These are phyloP conservation scores for Tritrichomonas foetus DNA, from an alignment of 208 protist species.

Conservation along the genomic window DNA sequence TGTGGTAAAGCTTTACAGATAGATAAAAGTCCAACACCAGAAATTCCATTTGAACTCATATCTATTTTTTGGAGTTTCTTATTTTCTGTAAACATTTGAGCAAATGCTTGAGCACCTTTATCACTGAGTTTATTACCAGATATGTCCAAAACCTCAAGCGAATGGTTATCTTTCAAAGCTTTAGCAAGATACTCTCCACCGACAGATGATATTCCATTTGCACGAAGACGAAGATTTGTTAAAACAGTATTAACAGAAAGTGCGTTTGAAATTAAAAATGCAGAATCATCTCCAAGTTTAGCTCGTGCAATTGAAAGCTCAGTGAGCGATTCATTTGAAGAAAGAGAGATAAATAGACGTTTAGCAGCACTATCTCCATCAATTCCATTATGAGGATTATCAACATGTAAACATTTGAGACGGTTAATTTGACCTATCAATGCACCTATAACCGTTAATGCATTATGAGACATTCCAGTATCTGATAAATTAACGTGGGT, in stretches of 20 bases:
- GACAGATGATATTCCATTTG: neutral
- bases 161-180: neutral
- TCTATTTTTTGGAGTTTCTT: neutral
- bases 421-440: neutral
- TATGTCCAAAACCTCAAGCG: neutral
- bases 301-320: neutral
- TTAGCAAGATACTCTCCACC: neutral
- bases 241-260: neutral
- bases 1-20: neutral
- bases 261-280: neutral
- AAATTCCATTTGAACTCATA: neutral
- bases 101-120: conserved; percentile 32
- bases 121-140: conserved; percentile 3
- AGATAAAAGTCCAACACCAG: neutral
- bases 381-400: conserved; percentile 7
- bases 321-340: neutral
- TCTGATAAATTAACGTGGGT: neutral
- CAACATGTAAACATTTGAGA: neutral
- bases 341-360: neutral
- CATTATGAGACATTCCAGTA: conserved; percentile 16
- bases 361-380: neutral
- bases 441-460: neutral
- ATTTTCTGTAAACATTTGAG: neutral
- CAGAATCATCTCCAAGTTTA: conserved; percentile 11
- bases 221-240: neutral